These are phyloP conservation scores for Aspergillus pseudotamarii DNA, from an alignment of 2,329 filamentous ascomycete species.

Conservation along the genomic window DNA sequence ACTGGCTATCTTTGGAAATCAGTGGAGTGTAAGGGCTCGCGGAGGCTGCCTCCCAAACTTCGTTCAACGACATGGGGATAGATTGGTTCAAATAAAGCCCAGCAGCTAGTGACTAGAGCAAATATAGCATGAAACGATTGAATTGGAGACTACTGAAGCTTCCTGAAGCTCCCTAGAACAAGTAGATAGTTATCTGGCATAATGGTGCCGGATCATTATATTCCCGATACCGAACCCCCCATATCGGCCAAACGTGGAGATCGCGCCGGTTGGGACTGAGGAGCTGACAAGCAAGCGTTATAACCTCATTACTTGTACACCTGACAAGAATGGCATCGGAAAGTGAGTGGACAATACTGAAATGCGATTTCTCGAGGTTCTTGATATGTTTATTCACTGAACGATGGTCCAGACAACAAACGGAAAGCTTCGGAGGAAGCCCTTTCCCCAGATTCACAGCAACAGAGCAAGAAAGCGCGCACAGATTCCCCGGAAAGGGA, in stretches of 20 bases:
- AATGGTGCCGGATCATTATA: slow-evolving; percentile 26
- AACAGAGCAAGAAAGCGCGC: slow-evolving; percentile 52
- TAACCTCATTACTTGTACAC: slow-evolving; percentile 9
- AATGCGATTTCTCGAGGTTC: too few relatives aligned
- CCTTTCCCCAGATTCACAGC: slow-evolving; percentile 45
- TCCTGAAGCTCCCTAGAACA: slow-evolving; percentile 13
- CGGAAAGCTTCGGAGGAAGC: slow-evolving; percentile 55
- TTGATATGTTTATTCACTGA: slow-evolving; percentile 13
- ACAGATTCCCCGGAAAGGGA: slow-evolving; percentile 49
- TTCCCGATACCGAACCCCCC: slow-evolving; percentile 24
- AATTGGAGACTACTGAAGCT: slow-evolving; percentile 12
- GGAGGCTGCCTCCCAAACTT: slow-evolving; percentile 92
- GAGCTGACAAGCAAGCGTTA: slow-evolving; percentile 8
- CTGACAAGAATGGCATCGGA: slow-evolving; percentile 35
- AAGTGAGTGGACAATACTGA: slow-evolving; percentile 30
- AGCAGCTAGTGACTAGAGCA: slow-evolving; percentile 4
- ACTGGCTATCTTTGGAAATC: slow-evolving; percentile 81
- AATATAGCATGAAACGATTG: not conserved
- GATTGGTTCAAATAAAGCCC: slow-evolving; percentile 3
- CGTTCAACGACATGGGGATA: slow-evolving; percentile 67
- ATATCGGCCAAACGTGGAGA: slow-evolving; percentile 22
- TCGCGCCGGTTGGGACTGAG: slow-evolving; percentile 9
- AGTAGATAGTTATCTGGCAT: slow-evolving; percentile 24
- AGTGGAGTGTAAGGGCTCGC: slow-evolving; percentile 80
- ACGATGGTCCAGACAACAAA: slow-evolving; percentile 38